Conservation (phyloP, 352 stramenopile species). For the Pythium phragmiticola region DNA sequence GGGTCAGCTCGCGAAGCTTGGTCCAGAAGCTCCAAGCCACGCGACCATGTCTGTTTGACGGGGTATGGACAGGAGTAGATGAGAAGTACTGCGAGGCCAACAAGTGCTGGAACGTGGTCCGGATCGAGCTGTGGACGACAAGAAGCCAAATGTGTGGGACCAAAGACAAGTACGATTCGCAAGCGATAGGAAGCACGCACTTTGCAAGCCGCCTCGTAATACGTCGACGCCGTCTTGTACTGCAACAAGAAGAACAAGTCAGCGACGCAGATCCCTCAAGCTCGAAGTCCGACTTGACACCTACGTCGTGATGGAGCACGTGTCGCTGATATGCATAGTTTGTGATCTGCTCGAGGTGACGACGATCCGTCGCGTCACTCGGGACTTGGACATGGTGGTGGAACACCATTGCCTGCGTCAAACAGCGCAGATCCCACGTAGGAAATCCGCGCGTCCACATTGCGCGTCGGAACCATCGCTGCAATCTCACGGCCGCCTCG, state of each 20-base stretch:
- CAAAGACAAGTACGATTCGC: neutral
- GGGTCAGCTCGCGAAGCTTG: conserved; percentile 18
- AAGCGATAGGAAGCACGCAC: conserved; percentile 22
- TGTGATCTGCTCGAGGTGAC: conserved; percentile 35
- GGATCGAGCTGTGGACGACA: conserved; percentile 31
- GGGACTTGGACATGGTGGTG: conserved; percentile 26
- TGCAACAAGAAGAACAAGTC: conserved; percentile 14
- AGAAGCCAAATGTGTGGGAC: neutral
- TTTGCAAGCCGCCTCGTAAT: conserved; percentile 58
- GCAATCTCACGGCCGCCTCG: conserved; percentile 34
- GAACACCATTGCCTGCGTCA: conserved; percentile 40
- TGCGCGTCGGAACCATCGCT: conserved; percentile 51
- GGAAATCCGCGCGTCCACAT: conserved; percentile 51
- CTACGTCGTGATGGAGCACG: conserved; percentile 50
- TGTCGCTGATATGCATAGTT: conserved; percentile 48
- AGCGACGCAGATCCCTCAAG: neutral
- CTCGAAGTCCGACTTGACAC: neutral
- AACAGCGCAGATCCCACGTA: conserved; percentile 38
- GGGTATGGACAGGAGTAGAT: conserved; percentile 64
- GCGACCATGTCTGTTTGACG: conserved; percentile 46
- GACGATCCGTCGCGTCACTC: conserved; percentile 5
- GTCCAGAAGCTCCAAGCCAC: conserved; percentile 39
- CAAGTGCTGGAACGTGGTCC: conserved; percentile 39
- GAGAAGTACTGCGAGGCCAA: conserved; percentile 51
- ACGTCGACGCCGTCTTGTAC: conserved; percentile 47